Base-by-base conservation (phyloP, 2,329 filamentous ascomycete genomes). In the Mycosphaerella sp. region DNA sequence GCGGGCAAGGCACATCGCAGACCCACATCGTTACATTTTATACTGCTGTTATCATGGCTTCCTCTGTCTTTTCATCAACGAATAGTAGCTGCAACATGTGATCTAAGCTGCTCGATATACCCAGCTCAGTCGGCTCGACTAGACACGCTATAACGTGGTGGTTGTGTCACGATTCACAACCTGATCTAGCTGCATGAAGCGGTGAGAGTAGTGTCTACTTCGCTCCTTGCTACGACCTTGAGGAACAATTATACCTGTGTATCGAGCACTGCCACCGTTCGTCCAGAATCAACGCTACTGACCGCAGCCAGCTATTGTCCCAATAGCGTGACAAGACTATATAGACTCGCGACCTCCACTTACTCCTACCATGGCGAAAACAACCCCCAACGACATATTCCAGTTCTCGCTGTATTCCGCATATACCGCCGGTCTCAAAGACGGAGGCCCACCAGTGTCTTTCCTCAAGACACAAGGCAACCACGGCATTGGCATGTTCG, bases 351-450 rank as follows among this genome's bases (percentile, higher is more conserved):
- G n/a, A n/a, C n/a, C n/a, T n/a, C n/a, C n/a, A n/a, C n/a, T n/a
- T n/a, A n/a, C n/a, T n/a, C n/a, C n/a, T n/a, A 30, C 6, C 12
- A 37, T 40, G 37, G 37, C 37, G 16, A 40, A 40, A 16, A 48
- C 68, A 21, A 70, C 71, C 21, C 71, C 71, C 32, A 73, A 73
- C 63, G 71, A 73, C 57, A 69, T 73, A 55, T 73, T 70, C 56
- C 71, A 73, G 52, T 73, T 68, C 62, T 71, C 70, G 28, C 67
- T 70, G 17, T 60, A 59, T 27, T 62, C 67, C 9, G 71, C 71
- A 17, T 64, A 68, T 47, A 62, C 63, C 9, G 62, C 65, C 12
- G 69, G 69, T 12, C 68, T 72, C 43, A 66, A 60, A 32, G 62
- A 58, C 54, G 70, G 58, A 59, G 70, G 55, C 30, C 66, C 58